These are phyloP conservation scores for Mortierella sp. DNA, from an alignment of 371 early-diverging fungal species.

Conservation along the genomic window DNA sequence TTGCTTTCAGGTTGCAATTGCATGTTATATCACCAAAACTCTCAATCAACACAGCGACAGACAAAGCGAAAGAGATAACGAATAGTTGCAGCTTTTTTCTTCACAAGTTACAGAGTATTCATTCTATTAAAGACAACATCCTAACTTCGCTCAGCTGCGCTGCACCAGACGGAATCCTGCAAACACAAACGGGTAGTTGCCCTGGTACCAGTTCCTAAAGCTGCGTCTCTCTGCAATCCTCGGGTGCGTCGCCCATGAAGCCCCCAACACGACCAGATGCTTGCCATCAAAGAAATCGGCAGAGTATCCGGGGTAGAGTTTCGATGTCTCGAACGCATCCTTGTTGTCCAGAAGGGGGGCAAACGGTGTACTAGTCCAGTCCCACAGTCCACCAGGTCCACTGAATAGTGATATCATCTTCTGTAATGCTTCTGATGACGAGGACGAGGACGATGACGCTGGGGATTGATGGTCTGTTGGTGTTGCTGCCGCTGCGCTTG, in stretches of 20 bases:
- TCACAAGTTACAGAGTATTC: too few relatives aligned
- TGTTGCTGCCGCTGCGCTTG: too few relatives aligned
- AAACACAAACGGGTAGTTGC: slow-evolving; percentile 86
- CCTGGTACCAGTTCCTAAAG: slow-evolving; percentile 93
- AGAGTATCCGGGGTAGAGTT: slow-evolving; percentile 89
- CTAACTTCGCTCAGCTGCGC: slow-evolving; percentile 4
- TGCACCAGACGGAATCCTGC: slow-evolving; percentile 51
- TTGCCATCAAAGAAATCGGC: slow-evolving; percentile 92
- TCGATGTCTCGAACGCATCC: slow-evolving; percentile 70
- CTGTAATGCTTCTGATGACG: slow-evolving; percentile 8
- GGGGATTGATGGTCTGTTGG: slow-evolving; percentile 5
- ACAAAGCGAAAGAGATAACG: too few relatives aligned
- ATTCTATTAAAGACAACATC: too few relatives aligned
- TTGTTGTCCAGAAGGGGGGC: slow-evolving; percentile 56
- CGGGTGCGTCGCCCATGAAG: slow-evolving; percentile 89
- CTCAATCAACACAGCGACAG: too few relatives aligned
- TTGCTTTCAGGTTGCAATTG: too few relatives aligned
- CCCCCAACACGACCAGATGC: slow-evolving; percentile 86
- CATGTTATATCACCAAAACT: too few relatives aligned
- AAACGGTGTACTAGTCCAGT: slow-evolving; percentile 82
- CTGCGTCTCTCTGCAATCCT: slow-evolving; percentile 75
- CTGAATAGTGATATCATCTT: slow-evolving; percentile 52
- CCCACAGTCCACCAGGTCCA: slow-evolving; percentile 80
- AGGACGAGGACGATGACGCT: slow-evolving; percentile 5
- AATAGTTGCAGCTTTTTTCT: too few relatives aligned